Percentiles rank a stretch among this genome's conserved stretches.
Evolutionary conservation across 441 rosid species (phyloP).

Genomic region (Populus hybrid): DNA sequence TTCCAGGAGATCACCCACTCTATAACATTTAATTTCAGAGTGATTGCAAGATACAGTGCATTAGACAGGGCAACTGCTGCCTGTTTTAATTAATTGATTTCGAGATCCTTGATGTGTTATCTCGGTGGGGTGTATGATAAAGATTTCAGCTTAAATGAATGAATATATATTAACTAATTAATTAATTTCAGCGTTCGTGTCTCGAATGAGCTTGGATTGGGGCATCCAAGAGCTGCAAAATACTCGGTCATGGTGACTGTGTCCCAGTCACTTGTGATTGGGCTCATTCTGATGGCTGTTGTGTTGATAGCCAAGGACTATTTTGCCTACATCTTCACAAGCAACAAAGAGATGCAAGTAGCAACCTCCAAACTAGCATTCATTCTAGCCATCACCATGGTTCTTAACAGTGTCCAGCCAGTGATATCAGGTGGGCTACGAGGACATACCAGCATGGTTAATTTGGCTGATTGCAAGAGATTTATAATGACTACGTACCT

Average conservation of each 20-base stretch:
- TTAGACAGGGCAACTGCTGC: too few species aligned
- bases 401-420: constrained; percentile 10
- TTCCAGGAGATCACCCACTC: too few species aligned
- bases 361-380: constrained; percentile 62
- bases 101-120: background rate
- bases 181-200: constrained; percentile 53
- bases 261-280: constrained; percentile 53
- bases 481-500: background rate
- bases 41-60: too few species aligned
- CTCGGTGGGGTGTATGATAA: background rate
- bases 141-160: background rate
- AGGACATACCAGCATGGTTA: too few species aligned
- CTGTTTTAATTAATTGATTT: too few species aligned
- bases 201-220: constrained; percentile 76
- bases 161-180: background rate
- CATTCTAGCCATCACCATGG: constrained; percentile 74
- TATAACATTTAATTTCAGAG: too few species aligned
- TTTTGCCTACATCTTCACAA: constrained; percentile 64
- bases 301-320: constrained; percentile 51
- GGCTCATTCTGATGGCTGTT: constrained; percentile 56
- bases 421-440: background rate
- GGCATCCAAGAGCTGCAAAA: constrained; percentile 18
- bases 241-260: constrained; percentile 61
- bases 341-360: constrained; percentile 41
- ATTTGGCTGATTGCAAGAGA: too few species aligned